Evolutionary conservation across 805 yeast species (phyloP).

Genomic region (Kodamaea hsintzibuensis): DNA sequence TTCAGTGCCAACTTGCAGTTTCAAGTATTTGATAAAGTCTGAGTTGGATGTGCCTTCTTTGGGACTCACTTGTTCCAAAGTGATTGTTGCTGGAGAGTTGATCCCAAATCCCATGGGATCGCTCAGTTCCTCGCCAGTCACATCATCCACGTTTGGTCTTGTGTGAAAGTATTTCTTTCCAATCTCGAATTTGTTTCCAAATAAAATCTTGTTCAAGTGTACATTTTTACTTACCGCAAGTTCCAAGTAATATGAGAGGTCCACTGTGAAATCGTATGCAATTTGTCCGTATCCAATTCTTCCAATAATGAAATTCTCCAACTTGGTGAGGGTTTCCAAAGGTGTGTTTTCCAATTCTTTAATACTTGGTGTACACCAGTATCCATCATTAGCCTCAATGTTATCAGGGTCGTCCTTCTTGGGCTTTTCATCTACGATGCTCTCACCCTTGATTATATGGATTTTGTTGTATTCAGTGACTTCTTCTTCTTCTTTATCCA

Average conservation of each 20-base stretch:
- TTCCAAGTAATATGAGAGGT: conserved; percentile 52
- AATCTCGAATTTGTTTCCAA: conserved; percentile 39
- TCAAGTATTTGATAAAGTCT: conserved; percentile 51
- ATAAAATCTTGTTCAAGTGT: conserved; percentile 44
- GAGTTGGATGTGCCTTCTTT: conserved; percentile 43
- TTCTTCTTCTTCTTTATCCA: conserved; percentile 25
- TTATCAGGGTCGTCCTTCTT: conserved; percentile 7
- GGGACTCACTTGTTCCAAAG: conserved; percentile 64
- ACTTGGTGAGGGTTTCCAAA: conserved; percentile 48
- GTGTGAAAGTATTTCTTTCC: conserved; percentile 21
- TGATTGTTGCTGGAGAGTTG: conserved; percentile 75
- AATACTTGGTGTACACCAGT: conserved; percentile 74
- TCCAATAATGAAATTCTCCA: conserved; percentile 68
- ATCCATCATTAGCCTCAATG: conserved; percentile 36
- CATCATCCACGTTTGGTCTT: conserved; percentile 9
- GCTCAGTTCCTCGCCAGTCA: conserved; percentile 43
- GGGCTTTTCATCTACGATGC: conserved; percentile 5
- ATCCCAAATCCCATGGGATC: conserved; percentile 69
- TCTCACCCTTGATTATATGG: conserved; percentile 14
- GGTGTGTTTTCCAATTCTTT: conserved; percentile 47
- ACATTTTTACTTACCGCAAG: conserved; percentile 33
- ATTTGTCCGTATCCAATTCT: conserved; percentile 69
- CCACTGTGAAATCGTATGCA: conserved; percentile 67
- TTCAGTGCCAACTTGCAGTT: conserved; percentile 64
- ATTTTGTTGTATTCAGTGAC: conserved; percentile 8